phyloP scores from a whole-genome alignment of 169 alveolate genomes.

The Neospora caninum region DNA sequence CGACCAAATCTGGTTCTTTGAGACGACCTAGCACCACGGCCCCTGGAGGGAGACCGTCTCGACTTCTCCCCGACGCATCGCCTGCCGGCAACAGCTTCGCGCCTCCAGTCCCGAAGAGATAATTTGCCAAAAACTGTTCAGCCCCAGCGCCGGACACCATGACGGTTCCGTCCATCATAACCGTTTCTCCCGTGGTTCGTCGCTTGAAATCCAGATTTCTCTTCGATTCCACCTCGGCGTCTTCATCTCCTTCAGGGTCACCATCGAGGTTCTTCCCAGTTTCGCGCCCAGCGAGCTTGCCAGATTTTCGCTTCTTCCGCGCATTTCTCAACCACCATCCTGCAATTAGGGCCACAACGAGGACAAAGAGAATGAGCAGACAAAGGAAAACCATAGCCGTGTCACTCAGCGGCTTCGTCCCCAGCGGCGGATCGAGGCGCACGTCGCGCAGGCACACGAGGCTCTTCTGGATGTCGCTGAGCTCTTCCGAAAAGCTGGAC shows the following conservation, averaged over 20 bases:
- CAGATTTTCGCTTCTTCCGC: conserved; percentile 34
- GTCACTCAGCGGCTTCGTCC: conserved; percentile 55
- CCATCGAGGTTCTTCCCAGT: not conserved
- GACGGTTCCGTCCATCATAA: not conserved
- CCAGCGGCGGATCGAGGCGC: conserved; percentile 57
- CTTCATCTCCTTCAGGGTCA: not conserved
- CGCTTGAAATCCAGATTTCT: not conserved
- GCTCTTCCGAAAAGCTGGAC: not conserved
- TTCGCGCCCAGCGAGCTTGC: not conserved
- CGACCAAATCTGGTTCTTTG: not conserved
- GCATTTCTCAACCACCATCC: conserved; percentile 57
- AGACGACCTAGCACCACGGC: not conserved
- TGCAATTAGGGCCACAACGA: conserved; percentile 47
- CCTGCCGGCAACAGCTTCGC: not conserved
- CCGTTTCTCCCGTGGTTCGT: conserved; percentile 3
- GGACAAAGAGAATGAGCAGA: conserved; percentile 57
- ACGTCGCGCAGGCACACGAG: conserved; percentile 56
- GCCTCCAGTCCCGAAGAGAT: not conserved
- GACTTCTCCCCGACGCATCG: not conserved
- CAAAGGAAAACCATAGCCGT: conserved; percentile 56
- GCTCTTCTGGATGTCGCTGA: not conserved
- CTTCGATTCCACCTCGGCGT: not conserved
- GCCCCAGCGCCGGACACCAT: not conserved
- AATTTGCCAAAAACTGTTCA: conserved; percentile 11
- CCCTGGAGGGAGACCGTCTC: not conserved